Evolutionary conservation across 768 basidiomycete genomes (phyloP).

Genomic region (Mycena leptocephala): DNA sequence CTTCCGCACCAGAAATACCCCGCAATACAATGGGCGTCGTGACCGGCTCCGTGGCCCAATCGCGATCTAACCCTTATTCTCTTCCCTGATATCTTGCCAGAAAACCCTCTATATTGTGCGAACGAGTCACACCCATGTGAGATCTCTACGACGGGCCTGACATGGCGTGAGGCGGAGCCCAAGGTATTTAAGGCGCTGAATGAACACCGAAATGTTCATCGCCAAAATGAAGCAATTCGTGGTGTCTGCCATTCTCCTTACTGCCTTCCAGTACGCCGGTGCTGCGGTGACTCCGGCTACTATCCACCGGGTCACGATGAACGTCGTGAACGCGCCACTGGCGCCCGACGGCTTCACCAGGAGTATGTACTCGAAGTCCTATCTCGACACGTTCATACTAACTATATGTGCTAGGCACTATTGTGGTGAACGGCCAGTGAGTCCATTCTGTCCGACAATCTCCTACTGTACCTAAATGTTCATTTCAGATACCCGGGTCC

Average conservation of each 20-base stretch:
- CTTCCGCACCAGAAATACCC: neutral
- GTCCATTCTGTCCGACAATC: neutral
- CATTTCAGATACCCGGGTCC: constrained; percentile 60
- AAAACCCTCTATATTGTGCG: neutral
- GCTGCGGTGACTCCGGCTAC: neutral
- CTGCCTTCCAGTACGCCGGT: neutral
- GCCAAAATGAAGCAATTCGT: constrained; percentile 5
- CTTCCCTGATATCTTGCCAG: neutral
- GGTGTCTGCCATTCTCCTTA: neutral
- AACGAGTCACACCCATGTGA: neutral
- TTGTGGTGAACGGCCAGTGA: constrained; percentile 46
- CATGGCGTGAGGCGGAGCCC: neutral
- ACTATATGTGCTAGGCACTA: constrained; percentile 32
- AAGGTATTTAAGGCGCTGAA: neutral
- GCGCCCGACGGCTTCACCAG: constrained; percentile 61
- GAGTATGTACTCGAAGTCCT: constrained; percentile 35
- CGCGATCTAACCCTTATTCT: neutral
- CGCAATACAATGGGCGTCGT: neutral
- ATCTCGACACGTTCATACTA: neutral
- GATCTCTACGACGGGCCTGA: neutral
- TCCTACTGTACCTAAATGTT: neutral
- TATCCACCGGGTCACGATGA: constrained; percentile 26
- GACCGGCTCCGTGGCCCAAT: constrained; percentile 1
- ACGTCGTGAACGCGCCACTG: constrained; percentile 57
- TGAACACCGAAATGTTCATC: neutral